Base-by-base conservation (phyloP, 129 eudicot species). In the Artemisia tridentata region DNA sequence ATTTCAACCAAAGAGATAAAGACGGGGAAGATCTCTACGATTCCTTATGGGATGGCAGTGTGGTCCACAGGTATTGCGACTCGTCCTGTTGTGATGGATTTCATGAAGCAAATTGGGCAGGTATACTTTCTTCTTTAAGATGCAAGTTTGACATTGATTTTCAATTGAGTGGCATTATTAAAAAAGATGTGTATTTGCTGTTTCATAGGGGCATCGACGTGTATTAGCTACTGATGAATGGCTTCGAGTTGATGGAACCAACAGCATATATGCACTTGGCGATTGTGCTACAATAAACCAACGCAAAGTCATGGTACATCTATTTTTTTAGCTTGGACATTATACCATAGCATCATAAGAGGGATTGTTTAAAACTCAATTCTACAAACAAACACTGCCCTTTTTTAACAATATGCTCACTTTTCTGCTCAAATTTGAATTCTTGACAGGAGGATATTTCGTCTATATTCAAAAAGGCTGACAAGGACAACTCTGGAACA, bases 31-130 rank as follows among this genome's bases (percentile, higher is more conserved):
- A 75, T 81, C 53, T 74, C 91, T 70, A 77, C 91, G 60, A 75
- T 85, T 69, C 95, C 97, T 34, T 91, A 91, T 16, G 97, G 97
- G 31, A 85, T 91, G 97, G 87, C 84, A 51, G 95, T 91, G 43
- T 91, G 97, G 97, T 91, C 97, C 65, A 91, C 97, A 25, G 97
- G 97, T 63, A 91, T 91, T 70, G 97, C 91, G n/a, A 91, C 97
- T 73, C 97, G 97, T 41, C 97, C 97, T 50, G 91, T 91, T 23
- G 72, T 91, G 50, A 81, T 80, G 88, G 95, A 91, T 73, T 91
- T 87, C 57, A 91, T 91, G 97, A 91, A 87, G 83, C 95, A 91
- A 75, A 80, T 91, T 65, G 91, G 91, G 21, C 97, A 91, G 97
- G 97, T 91, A 77, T 16, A 50, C 59, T 15, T 3, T 15, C 4